Base-by-base conservation (phyloP, 1,284 basidiomycete species). In the Grifola frondosa region DNA sequence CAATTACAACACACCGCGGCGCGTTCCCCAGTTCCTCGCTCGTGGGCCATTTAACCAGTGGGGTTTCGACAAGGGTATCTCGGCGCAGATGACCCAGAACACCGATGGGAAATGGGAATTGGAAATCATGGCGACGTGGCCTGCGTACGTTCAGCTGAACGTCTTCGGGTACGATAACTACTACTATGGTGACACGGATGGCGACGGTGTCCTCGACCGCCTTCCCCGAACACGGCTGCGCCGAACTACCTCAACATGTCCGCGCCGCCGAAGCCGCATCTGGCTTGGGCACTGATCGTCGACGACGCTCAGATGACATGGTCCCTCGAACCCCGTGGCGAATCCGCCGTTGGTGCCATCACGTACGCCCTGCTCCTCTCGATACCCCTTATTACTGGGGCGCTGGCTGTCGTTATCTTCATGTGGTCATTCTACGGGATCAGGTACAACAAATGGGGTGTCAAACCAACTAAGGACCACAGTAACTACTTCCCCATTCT, bases 391-490 rank as follows among this genome's bases (percentile, higher is more conserved):
- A 77, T 94, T 64, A 94, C 92, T 16, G 92, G 82, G 49, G 75
- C 81, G 12, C 71, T 89, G 40, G 90, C 92, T 5, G 90, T 91
- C 25, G 63, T 84, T 41, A 68, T 91, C 67, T 96, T 96, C 79
- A 89, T 92, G 80, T 92, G 88, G 84, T 86, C 88, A 10, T 96
- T 96, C 78, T 96, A 96, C 62, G 89, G 90, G 17, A 95, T 96
- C 73, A 91, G 81, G 64, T 85, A 92, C 72, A 96, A 96, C 70
- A 85, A 85, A 65, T 95, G 84, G 70, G 91, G 91, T 71, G 79
- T 86, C 54, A 83, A 88, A 67, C 75, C 81, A 29, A 62, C 57
- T 49, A 86, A 86, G 64, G 71, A 73, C 50, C 70, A 81, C 61
- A 75, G 77, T 62, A 78, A 77, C 65, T 88, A 90, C 64, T 80